Evolutionary conservation across 2,329 filamentous ascomycete genomes (phyloP), one percentile per base, ranked within the genome.

Genomic region (Paramyrothecium roridum): DNA sequence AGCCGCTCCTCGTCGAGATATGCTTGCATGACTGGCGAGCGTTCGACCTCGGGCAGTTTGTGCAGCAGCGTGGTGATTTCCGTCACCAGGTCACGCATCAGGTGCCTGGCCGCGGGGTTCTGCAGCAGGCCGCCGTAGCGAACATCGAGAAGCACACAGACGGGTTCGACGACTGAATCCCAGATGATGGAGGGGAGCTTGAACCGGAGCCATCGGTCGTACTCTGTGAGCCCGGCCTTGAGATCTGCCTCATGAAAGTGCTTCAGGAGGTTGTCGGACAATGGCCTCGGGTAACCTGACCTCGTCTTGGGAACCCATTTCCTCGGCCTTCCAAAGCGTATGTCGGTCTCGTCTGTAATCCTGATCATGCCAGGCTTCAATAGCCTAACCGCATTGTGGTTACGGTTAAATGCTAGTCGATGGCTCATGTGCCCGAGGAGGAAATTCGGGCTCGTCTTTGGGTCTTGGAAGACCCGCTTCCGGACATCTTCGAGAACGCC

Each of bases 401-500:
- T 67, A 8, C 73, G 71, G 57, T 79, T 70, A 51, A 75, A 73
- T 3, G 63, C 72, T 3, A 87, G 58, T 0, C 73, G 70, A 56
- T 82, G 75, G n/a, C 70, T 75, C 69, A 81, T 76, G 55, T 85
- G 79, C 10, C 90, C 91, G 26, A 92, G 68, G 56, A 97, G 79
- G 63, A 96, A 96, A 54, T 83, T 84, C 2, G 95, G 95, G 23
- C 89, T 81, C 1, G 74, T 77, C 1, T 73, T 68, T 1, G 82
- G 78, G 57, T 93, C 82, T 0, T 83, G 80, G 62, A 96, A 97
- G 26, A 96, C 70, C 12, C 80, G 71, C 34, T 80, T 72, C 63
- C 91, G 91, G 45, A 97, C 80, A 50, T 86, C 81, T 50, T 98
- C 92, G n/a, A 91, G 78, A 2, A 91, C 76, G 1, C 95, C 93